These are phyloP conservation scores for Neoboletus subvelutipes DNA, from an alignment of 768 basidiomycete genomes.

Conservation along the genomic window DNA sequence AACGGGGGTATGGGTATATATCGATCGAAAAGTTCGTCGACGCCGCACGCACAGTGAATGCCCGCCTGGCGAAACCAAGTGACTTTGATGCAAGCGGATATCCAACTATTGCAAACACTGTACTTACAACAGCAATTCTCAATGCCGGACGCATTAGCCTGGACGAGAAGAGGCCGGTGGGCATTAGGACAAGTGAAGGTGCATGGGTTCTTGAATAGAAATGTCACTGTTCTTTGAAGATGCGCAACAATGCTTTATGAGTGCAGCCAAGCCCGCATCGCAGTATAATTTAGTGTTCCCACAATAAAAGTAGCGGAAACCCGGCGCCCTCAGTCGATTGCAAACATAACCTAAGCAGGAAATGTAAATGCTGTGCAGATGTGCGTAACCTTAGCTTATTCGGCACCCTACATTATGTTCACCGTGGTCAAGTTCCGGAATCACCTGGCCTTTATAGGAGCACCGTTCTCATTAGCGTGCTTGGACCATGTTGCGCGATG, in stretches of 20 bases:
- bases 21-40: constrained; percentile 93
- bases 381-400: no score
- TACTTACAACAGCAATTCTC: constrained; percentile 83
- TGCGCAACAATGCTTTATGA: constrained; percentile 17
- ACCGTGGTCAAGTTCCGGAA: no score
- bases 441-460: no score
- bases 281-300: neutral
- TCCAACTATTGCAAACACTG: constrained; percentile 88
- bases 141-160: constrained; percentile 88
- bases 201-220: constrained; percentile 67
- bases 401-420: no score
- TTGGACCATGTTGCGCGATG: neutral
- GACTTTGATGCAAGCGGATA: constrained; percentile 80
- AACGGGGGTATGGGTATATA: constrained; percentile 88
- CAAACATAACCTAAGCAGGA: neutral
- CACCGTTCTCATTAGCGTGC: no score
- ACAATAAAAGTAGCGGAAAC: constrained; percentile 1
- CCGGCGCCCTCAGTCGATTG: neutral
- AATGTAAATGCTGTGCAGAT: neutral
- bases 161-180: constrained; percentile 85
- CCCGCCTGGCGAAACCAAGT: constrained; percentile 57
- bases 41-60: constrained; percentile 76
- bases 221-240: neutral
- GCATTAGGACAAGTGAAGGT: constrained; percentile 64
- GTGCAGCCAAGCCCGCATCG: neutral